phyloP scores from a whole-genome alignment of 1,284 basidiomycete genomes.

The Lignosus rhinocerotis region DNA sequence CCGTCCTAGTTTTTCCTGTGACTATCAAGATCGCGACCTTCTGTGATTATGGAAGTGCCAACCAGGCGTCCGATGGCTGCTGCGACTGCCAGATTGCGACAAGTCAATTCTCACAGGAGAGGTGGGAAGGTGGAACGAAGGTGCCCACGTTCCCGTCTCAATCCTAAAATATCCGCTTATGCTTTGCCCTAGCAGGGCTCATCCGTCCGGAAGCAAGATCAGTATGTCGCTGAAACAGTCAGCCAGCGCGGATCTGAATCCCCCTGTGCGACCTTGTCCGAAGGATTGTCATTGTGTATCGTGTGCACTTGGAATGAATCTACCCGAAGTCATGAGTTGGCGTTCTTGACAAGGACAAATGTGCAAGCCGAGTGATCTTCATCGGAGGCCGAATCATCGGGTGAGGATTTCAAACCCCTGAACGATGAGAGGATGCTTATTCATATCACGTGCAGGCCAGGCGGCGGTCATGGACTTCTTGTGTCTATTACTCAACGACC shows the following conservation, averaged over 20 bases:
- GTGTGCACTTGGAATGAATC: neutral
- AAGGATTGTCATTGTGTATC: too few relatives aligned
- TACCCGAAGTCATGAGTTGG: neutral
- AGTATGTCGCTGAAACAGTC: too few relatives aligned
- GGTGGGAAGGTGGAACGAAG: conserved; percentile 4
- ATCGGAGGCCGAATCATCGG: conserved; percentile 12
- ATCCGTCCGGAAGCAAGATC: neutral
- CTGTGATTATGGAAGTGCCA: conserved; percentile 15
- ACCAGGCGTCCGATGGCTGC: conserved; percentile 1
- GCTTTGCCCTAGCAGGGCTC: conserved; percentile 1
- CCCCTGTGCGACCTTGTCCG: too few relatives aligned
- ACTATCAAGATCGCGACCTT: conserved; percentile 11
- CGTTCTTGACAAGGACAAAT: neutral
- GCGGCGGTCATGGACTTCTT: conserved; percentile 10
- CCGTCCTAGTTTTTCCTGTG: conserved; percentile 14
- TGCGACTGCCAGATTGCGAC: neutral
- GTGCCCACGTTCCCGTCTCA: conserved; percentile 7
- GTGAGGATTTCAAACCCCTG: conserved; percentile 23
- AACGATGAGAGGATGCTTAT: conserved; percentile 25
- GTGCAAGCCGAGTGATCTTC: neutral
- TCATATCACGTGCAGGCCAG: conserved; percentile 23
- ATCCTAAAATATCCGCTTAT: conserved; percentile 14
- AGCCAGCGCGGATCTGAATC: too few relatives aligned
- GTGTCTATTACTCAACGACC: conserved; percentile 25
- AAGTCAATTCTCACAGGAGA: conserved; percentile 9